These are phyloP conservation scores for Solanum arcanum DNA, from an alignment of 257 asterid species.

Conservation along the genomic window DNA sequence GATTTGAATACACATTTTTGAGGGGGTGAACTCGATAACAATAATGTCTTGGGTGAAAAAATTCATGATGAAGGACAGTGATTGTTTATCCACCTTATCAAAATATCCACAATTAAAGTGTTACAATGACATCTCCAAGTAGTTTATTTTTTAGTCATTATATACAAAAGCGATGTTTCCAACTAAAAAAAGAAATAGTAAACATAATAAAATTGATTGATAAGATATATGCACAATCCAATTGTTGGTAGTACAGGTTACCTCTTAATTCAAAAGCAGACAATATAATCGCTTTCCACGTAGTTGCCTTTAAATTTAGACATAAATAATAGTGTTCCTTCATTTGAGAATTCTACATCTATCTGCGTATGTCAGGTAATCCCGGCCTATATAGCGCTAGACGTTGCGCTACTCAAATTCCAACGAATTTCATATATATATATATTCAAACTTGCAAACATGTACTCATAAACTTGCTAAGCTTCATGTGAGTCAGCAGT, in stretches of 20 bases:
- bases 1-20: neutral
- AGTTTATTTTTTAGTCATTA: neutral
- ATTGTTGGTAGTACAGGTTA: neutral
- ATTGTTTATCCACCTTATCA: neutral
- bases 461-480: neutral
- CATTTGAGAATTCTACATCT: neutral
- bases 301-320: neutral
- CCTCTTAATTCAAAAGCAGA: neutral
- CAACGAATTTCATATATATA: neutral
- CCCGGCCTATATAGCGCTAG: neutral
- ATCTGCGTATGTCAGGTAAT: neutral
- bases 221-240: neutral
- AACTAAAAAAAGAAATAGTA: neutral
- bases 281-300: neutral
- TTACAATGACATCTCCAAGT: neutral
- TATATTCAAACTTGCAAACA: neutral
- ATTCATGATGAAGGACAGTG: neutral
- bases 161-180: neutral
- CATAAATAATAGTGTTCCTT: neutral
- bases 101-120: neutral
- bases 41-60: neutral
- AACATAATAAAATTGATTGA: neutral
- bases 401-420: neutral
- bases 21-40: neutral
- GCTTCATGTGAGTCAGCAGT: neutral